phyloP scores from a whole-genome alignment of 2,329 filamentous ascomycete genomes.

The Aspergillus ochraceus region DNA sequence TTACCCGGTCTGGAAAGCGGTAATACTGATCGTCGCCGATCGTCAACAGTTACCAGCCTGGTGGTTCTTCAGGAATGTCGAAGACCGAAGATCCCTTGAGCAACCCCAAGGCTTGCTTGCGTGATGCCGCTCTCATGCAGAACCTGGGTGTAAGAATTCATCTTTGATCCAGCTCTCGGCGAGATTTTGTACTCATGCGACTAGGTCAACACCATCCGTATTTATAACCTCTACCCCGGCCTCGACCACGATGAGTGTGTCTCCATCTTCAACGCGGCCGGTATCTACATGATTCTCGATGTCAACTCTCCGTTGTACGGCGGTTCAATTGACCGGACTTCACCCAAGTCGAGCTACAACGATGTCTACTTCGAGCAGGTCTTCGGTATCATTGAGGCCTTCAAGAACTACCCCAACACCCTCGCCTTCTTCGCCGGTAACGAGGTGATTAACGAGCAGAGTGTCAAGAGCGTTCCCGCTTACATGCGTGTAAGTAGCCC shows the following conservation, averaged over 20 bases:
- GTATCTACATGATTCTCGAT: constrained; percentile 67
- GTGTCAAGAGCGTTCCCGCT: constrained; percentile 53
- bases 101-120: constrained; percentile 58
- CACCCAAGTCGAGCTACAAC: constrained; percentile 58
- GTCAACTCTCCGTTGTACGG: constrained; percentile 62
- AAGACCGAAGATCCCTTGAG: constrained; percentile 57
- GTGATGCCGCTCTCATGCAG: constrained; percentile 66
- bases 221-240: constrained; percentile 63
- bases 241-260: constrained; percentile 63
- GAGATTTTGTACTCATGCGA: background rate
- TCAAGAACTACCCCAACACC: constrained; percentile 66
- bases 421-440: constrained; percentile 69
- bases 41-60: constrained; percentile 57
- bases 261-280: constrained; percentile 65
- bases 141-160: constrained; percentile 52
- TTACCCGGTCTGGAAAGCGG: constrained; percentile 15
- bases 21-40: constrained; percentile 17
- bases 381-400: constrained; percentile 65
- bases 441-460: constrained; percentile 66
- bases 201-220: constrained; percentile 62
- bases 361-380: constrained; percentile 57
- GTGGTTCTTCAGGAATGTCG: constrained; percentile 60
- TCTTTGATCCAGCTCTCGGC: background rate
- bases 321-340: constrained; percentile 56
- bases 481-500: constrained; percentile 54